Base-by-base conservation (phyloP, 2,329 filamentous ascomycete species). In the Cladosporium sp. region DNA sequence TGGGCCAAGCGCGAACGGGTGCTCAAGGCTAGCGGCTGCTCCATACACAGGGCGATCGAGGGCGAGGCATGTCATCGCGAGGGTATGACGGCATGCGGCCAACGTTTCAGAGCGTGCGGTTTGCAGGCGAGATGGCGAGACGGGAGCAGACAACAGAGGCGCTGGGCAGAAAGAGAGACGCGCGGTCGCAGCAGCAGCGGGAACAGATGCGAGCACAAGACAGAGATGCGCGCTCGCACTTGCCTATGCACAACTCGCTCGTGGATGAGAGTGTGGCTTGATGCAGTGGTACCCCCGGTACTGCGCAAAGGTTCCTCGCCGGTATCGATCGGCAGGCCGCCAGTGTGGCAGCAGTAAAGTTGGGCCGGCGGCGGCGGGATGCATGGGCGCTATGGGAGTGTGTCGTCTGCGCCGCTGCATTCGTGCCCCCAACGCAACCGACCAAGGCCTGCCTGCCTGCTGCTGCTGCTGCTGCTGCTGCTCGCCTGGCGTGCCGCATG, bases 271-370 rank as follows among this genome's bases (percentile, higher is more conserved):
- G 9, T 55, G 52, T 55, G 52, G 52, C 52, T 55, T 55, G 52
- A 36, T 42, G 28, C 52, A 55, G 52, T 17, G 25, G 52, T 55
- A 55, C 52, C 52, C 40, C 32, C 40, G 52, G 52, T 55, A 36
- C 40, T n/a, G 52, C 12, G 20, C 12, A 20, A 55, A 55, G 52
- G 52, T 55, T 55, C 28, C 52, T 53, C 20, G 50, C 36, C 17
- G 24, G 50, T 53, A 34, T 42, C 37, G 50, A 53, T 53, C 50
- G 36, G 17, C 52, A 22, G 6, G 39, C 25, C 9, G 10, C 32
- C 13, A 44, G 12, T 20, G 17, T 34, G n/a, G 7, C 3, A 9
- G 39, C 22, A 9, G 24, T 17, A 45, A 20, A 55, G 52, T 55
- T 55, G 39, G 39, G 32, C 39, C 52, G 52, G 52, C 40, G 42